A percentile compares a stretch with the other conserved stretches of the same genome.
Conservation (phyloP, 208 protist genomes). For the Trypanosoma boissoni region DNA sequence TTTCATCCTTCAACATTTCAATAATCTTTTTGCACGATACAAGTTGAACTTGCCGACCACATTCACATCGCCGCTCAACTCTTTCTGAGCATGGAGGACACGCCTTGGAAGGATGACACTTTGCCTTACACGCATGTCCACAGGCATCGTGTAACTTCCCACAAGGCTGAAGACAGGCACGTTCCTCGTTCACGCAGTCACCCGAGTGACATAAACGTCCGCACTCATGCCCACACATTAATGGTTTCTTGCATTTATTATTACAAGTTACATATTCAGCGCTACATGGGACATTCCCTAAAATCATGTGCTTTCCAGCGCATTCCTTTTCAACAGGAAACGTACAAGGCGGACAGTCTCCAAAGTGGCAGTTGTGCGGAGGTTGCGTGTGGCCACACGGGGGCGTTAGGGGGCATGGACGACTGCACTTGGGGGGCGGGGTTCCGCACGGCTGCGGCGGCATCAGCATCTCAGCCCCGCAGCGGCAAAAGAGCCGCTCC, state of each 20-base stretch:
- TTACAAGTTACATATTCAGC: slow-evolving; percentile 34
- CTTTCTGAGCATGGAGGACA: slow-evolving; percentile 48
- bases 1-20: slow-evolving; percentile 21
- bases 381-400: slow-evolving; percentile 45
- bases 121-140: slow-evolving; percentile 49
- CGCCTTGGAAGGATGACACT: slow-evolving; percentile 39
- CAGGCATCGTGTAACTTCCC: slow-evolving; percentile 39
- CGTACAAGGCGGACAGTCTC: slow-evolving; percentile 62
- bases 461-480: slow-evolving; percentile 43
- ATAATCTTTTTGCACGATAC: slow-evolving; percentile 45
- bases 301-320: slow-evolving; percentile 37
- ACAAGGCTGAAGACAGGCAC: slow-evolving; percentile 40
- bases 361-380: slow-evolving; percentile 70
- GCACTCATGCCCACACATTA: slow-evolving; percentile 68
- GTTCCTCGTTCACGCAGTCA: slow-evolving; percentile 35
- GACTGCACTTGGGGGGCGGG: slow-evolving; percentile 45
- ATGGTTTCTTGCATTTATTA: slow-evolving; percentile 36
- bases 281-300: slow-evolving; percentile 34
- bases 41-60: slow-evolving; percentile 33
- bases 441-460: slow-evolving; percentile 77
- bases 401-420: slow-evolving; percentile 31
- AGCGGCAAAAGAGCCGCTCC: slow-evolving; percentile 52
- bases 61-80: slow-evolving; percentile 46
- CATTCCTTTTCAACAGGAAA: slow-evolving; percentile 40
- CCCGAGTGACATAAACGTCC: slow-evolving; percentile 54